Conservation (phyloP, 345 rosid genomes). For the Moricandia moricandioides region DNA sequence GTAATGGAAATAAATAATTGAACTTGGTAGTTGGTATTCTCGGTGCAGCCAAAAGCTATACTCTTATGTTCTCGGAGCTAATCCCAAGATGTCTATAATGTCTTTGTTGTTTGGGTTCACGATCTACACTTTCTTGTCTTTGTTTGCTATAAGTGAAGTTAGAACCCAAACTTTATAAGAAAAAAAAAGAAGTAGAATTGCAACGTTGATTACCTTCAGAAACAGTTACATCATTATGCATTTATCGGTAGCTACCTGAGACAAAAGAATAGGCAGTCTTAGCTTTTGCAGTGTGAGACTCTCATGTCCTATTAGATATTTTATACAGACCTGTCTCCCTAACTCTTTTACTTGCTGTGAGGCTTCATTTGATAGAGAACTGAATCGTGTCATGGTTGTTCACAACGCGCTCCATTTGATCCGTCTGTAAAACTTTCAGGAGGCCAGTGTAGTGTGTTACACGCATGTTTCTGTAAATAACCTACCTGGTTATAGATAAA, state of each 20-base stretch:
- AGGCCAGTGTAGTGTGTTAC: too few species aligned
- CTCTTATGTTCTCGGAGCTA: too few species aligned
- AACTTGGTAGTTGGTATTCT: neutral
- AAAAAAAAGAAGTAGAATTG: neutral
- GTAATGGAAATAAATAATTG: neutral
- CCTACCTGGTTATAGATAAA: too few species aligned
- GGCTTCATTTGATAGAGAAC: conserved; percentile 90
- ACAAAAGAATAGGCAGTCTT: neutral
- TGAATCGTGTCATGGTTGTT: conserved; percentile 65
- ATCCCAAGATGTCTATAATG: conserved; percentile 74
- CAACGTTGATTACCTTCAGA: conserved; percentile 66
- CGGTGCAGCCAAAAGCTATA: too few species aligned
- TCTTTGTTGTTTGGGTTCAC: conserved; percentile 86
- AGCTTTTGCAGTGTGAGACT: neutral
- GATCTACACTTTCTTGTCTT: conserved; percentile 15
- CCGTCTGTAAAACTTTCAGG: too few species aligned
- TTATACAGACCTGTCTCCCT: conserved; percentile 75
- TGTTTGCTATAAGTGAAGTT: neutral
- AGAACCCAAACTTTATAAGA: neutral
- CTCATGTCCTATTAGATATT: neutral
- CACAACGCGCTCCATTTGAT: too few species aligned
- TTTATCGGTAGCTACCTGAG: conserved; percentile 89
- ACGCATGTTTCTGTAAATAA: too few species aligned
- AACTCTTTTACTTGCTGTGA: conserved; percentile 89
- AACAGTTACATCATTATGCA: conserved; percentile 70